Base-by-base conservation (phyloP, 2,329 filamentous ascomycete species). In the Trichoderma citrinoviride region DNA sequence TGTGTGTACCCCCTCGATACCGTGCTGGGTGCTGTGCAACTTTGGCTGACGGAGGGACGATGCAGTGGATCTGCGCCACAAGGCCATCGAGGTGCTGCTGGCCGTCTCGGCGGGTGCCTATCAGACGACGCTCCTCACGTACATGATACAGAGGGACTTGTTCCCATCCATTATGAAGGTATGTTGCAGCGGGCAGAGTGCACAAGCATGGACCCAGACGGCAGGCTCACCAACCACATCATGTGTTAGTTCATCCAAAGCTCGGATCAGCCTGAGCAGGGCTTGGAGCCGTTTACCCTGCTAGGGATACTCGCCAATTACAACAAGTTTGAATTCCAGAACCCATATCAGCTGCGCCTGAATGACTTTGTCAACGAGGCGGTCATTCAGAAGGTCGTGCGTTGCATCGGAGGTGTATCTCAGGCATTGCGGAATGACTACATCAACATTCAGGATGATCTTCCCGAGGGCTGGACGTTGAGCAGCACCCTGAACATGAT, bases 261-360 rank as follows among this genome's bases (percentile, higher is more conserved):
- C 69, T 85, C 88, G 50, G 88, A 92, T 67, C 83, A 84, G 25
- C 81, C 85, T 40, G 79, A 82, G 19, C 82, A 84, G 71, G 86
- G 86, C 65, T 85, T 92, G 49, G 86, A 91, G 65, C 90, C 94
- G 0, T 93, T 97, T 70, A 86, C 90, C 15, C 84, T 98, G 10
- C 83, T 97, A 21, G 94, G 94, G 14, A 83, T 98, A 4, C 81
- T 99, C 61, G 91, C 92, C 69, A 99, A 98, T 78, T 98, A 98
- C 83, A 98, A 99, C 84, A 99, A 98, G 77, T 99, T 99, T 73
- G 95, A 99, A 77, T 94, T 96, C 65, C 93, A 97, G 75, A 99
- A 99, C 71, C 94, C 94, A 0, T 99, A 99, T 72, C 90, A 95
- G 71, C 81, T 96, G 68, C 90, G 94, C 29, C 84, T 99, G 17